These are phyloP conservation scores for Globisporangium mamillatum DNA, from an alignment of 352 stramenopile genomes.

Conservation along the genomic window DNA sequence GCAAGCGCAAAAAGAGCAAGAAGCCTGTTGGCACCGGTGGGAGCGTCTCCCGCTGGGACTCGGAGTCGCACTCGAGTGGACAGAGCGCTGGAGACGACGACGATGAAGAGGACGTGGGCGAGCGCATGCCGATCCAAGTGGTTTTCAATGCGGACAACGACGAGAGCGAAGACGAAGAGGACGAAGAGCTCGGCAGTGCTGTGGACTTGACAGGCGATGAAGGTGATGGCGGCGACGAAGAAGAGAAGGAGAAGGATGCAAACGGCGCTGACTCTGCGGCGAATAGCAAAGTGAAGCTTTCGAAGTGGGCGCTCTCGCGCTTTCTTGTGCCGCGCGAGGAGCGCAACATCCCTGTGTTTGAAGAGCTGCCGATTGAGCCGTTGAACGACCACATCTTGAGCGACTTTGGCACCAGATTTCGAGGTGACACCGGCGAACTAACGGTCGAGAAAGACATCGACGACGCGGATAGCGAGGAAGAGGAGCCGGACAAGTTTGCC, in stretches of 20 bases:
- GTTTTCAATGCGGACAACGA: conserved; percentile 21
- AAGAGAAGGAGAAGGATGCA: conserved; percentile 7
- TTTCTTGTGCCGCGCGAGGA: conserved; percentile 61
- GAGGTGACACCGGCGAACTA: conserved; percentile 46
- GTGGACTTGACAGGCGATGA: conserved; percentile 22
- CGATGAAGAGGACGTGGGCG: conserved; percentile 41
- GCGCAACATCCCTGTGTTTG: conserved; percentile 46
- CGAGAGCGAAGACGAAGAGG: conserved; percentile 15
- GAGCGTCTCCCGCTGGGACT: conserved; percentile 55
- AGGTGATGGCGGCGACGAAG: conserved; percentile 3
- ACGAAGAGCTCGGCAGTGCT: conserved; percentile 24
- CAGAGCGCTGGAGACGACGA: conserved; percentile 6
- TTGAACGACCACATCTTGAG: conserved; percentile 85
- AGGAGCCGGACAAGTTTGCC: conserved; percentile 30
- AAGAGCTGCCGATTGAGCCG: conserved; percentile 67
- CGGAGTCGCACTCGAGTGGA: conserved; percentile 34
- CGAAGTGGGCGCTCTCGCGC: conserved; percentile 66
- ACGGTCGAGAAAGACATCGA: conserved; percentile 44
- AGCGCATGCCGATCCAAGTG: conserved; percentile 30
- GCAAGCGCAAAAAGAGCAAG: conserved; percentile 22
- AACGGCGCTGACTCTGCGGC: background rate
- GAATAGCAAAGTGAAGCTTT: conserved; percentile 41
- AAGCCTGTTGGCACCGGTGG: conserved; percentile 4
- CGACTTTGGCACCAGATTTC: conserved; percentile 74
- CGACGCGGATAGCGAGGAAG: conserved; percentile 24